These are phyloP conservation scores for Kodamaea fungicola DNA, from an alignment of 1,139 yeast genomes.

Conservation along the genomic window DNA sequence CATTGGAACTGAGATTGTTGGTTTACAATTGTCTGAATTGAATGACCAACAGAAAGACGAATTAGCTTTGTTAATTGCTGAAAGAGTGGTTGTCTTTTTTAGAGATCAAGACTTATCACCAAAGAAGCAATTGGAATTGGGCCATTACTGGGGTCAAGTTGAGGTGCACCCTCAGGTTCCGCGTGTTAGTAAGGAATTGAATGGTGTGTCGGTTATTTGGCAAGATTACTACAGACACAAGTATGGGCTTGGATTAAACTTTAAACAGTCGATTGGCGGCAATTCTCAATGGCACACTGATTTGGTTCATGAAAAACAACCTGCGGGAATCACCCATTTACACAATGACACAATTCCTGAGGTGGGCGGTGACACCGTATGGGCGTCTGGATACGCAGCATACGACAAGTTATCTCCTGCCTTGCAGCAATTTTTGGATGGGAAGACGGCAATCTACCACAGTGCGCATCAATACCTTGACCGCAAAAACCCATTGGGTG, in stretches of 20 bases:
- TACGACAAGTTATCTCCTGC: conserved; percentile 50
- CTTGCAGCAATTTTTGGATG: conserved; percentile 46
- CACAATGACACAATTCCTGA: conserved; percentile 44
- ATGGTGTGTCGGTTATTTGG: conserved; percentile 53
- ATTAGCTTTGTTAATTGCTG: conserved; percentile 49
- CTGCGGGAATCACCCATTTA: conserved; percentile 48
- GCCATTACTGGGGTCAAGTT: conserved; percentile 43
- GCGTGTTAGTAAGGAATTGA: conserved; percentile 16
- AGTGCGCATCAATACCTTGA: conserved; percentile 45
- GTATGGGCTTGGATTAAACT: conserved; percentile 17
- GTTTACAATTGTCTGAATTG: conserved; percentile 19
- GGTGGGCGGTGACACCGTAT: conserved; percentile 49
- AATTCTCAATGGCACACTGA: conserved; percentile 42
- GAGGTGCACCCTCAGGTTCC: conserved; percentile 49
- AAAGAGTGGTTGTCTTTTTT: conserved; percentile 48
- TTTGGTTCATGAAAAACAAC: conserved; percentile 45
- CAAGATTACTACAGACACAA: conserved; percentile 24
- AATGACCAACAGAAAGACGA: conserved; percentile 29
- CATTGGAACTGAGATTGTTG: conserved; percentile 20
- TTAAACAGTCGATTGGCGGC: conserved; percentile 29
- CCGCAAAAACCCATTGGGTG: conserved; percentile 37
- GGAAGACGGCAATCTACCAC: conserved; percentile 43
- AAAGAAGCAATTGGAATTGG: conserved; percentile 41
- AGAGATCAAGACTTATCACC: conserved; percentile 47
- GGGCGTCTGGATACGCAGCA: conserved; percentile 50